Conservation (phyloP, 768 basidiomycete species). For the Phylloporus sp. region DNA sequence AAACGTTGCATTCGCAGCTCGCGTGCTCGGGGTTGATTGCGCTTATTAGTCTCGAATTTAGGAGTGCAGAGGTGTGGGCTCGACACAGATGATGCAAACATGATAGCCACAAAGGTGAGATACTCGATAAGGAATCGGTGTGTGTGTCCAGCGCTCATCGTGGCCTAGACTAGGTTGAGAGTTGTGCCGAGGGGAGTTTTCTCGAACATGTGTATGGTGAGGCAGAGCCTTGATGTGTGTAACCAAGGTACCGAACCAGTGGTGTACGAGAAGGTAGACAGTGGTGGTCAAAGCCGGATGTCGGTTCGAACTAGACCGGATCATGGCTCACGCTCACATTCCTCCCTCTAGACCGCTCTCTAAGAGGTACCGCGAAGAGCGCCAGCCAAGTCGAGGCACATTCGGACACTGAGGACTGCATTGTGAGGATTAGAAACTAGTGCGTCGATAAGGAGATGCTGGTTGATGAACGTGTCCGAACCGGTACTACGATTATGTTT, state of each 20-base stretch:
- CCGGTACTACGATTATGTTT: too few relatives aligned
- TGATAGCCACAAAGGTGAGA: background rate
- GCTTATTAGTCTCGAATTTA: background rate
- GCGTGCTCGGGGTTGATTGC: background rate
- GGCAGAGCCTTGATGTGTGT: background rate
- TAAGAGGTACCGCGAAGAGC: too few relatives aligned
- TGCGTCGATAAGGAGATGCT: too few relatives aligned
- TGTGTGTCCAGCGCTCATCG: background rate
- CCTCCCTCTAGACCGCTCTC: too few relatives aligned
- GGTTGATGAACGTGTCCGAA: too few relatives aligned
- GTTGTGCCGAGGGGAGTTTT: background rate
- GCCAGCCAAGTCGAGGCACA: too few relatives aligned
- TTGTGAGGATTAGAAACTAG: too few relatives aligned
- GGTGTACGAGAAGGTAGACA: background rate
- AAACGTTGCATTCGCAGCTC: background rate
- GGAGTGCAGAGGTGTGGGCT: background rate
- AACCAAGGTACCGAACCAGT: background rate
- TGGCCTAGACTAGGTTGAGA: background rate
- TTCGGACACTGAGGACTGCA: too few relatives aligned
- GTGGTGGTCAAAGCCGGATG: background rate
- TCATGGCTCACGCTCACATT: background rate
- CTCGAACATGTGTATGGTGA: background rate
- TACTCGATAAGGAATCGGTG: background rate
- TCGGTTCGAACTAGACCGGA: background rate
- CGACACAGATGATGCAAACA: background rate